phyloP scores from a whole-genome alignment of 2,329 filamentous ascomycete species.

The Fusarium verticillioides region DNA sequence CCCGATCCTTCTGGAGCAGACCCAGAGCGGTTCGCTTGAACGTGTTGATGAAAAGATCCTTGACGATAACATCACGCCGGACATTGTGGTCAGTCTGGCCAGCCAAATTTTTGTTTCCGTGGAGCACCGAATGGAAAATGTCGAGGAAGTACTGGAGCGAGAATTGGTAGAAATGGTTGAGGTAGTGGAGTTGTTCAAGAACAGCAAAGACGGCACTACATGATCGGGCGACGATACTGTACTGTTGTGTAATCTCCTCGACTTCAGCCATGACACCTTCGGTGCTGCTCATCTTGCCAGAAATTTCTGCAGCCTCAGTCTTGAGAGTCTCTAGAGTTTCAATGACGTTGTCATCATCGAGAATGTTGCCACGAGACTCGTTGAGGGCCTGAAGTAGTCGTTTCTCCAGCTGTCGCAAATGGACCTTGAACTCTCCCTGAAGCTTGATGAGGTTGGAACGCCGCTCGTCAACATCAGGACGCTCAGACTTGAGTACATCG shows the following conservation, averaged over 20 bases:
- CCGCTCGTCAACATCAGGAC: conserved; percentile 95
- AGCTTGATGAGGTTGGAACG: conserved; percentile 98
- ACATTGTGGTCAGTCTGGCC: conserved; percentile 78
- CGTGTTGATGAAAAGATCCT: conserved; percentile 88
- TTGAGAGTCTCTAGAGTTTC: conserved; percentile 97
- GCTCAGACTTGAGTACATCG: conserved; percentile 95
- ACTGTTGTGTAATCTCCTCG: conserved; percentile 93
- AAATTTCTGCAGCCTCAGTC: conserved; percentile 96
- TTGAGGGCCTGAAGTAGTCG: conserved; percentile 93
- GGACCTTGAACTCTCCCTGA: conserved; percentile 99
- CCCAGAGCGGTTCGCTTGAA: conserved; percentile 95
- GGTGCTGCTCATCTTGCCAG: conserved; percentile 93
- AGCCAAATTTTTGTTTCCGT: conserved; percentile 78
- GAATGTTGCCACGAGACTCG: conserved; percentile 95
- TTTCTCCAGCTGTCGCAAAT: conserved; percentile 94
- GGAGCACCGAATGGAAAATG: conserved; percentile 94
- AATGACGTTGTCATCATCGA: conserved; percentile 98
- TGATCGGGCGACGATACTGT: conserved; percentile 90
- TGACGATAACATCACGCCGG: conserved; percentile 89
- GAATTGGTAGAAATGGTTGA: conserved; percentile 99
- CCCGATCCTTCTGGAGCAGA: conserved; percentile 90
- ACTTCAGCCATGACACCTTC: conserved; percentile 99
- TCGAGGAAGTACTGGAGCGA: conserved; percentile 98
- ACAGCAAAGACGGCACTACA: conserved; percentile 98
- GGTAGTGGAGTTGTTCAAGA: conserved; percentile 94